Base-by-base conservation (phyloP, 2,329 filamentous ascomycete genomes). In the Hymenotorrendiella dingleyae region DNA sequence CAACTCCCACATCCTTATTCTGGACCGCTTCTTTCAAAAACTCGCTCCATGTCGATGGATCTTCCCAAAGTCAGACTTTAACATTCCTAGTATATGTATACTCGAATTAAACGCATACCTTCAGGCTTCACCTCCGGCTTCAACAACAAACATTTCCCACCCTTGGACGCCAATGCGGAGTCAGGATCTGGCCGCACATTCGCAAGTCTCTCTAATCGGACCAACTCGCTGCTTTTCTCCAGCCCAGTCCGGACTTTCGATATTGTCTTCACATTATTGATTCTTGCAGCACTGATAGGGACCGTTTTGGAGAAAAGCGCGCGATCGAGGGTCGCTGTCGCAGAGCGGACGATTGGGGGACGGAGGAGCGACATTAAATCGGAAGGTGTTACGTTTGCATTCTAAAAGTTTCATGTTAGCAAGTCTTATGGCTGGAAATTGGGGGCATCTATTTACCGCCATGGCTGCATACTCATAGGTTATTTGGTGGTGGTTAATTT, bases 311-410 rank as follows among this genome's bases (percentile, higher is more conserved):
- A 72, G 69, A 97, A 97, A 50, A 94, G 82, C 12, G 82, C 74
- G 53, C 86, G 82, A 67, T 98, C 90, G 50, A 98, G 78, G 37
- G 78, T 76, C 60, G 81, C 81, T 70, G 87, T 86, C 46, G 83
- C 81, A 7, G 65, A 62, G 63, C 86, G 84, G 56, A 91, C 83
- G 46, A 89, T 72, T 19, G 90, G 89, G 35, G 89, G 87, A 52
- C 82, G 80, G 64, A 95, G 86, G 38, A 78, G 60, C 50, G 67
- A 69, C 75, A 79, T 80, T 35, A 68, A 64, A 46, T 63, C 59
- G 22, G 40, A 29, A 6, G 49, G 46, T 16, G 40, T 35, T 37
- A 26, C 8, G 32, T 34, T 14, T 21, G 29, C n/a, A 21, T 21
- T 10, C n/a, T 3, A 20, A 20, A 20, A 33, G 30, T 10, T 19